Conservation (phyloP, 768 basidiomycete species). For the Psilocybe cyanescens region DNA sequence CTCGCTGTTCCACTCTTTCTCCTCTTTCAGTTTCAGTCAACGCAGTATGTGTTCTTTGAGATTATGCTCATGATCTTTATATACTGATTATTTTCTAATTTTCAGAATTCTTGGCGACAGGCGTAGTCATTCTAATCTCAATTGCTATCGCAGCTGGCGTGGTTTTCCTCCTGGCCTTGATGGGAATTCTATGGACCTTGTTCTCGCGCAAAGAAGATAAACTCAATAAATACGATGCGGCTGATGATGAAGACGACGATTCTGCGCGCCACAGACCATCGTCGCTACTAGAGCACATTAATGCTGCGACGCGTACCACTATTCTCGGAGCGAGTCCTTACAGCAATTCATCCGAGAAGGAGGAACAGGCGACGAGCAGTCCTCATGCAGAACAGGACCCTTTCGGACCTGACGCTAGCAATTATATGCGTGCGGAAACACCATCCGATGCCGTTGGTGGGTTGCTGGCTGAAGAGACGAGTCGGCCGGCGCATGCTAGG, state of each 20-base stretch:
- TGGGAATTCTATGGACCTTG: slow-evolving; percentile 90
- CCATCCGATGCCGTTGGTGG: slow-evolving; percentile 76
- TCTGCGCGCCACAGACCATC: slow-evolving; percentile 82
- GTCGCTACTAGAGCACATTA: slow-evolving; percentile 88
- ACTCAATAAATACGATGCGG: slow-evolving; percentile 61
- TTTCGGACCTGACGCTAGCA: slow-evolving; percentile 75
- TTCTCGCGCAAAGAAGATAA: slow-evolving; percentile 82
- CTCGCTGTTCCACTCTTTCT: slow-evolving; percentile 82
- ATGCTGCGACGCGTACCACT: slow-evolving; percentile 84
- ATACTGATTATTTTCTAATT: slow-evolving; percentile 1
- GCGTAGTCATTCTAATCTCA: slow-evolving; percentile 94
- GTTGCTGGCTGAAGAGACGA: slow-evolving; percentile 65
- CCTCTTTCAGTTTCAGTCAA: slow-evolving; percentile 75
- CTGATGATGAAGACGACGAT: slow-evolving; percentile 75
- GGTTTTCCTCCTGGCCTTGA: slow-evolving; percentile 82
- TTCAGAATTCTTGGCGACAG: slow-evolving; percentile 85
- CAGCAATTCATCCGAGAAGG: slow-evolving; percentile 52
- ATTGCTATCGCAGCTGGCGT: slow-evolving; percentile 97
- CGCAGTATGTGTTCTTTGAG: slow-evolving; percentile 53
- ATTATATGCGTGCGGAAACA: slow-evolving; percentile 81
- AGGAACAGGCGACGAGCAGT: slow-evolving; percentile 45
- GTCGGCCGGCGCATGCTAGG: slow-evolving; percentile 77
- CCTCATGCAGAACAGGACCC: slow-evolving; percentile 49
- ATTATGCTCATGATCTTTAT: slow-evolving; percentile 13
- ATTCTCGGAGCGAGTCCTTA: slow-evolving; percentile 64